phyloP scores from a whole-genome alignment of 768 basidiomycete genomes.

The Leucosporidium creatinivorum region DNA sequence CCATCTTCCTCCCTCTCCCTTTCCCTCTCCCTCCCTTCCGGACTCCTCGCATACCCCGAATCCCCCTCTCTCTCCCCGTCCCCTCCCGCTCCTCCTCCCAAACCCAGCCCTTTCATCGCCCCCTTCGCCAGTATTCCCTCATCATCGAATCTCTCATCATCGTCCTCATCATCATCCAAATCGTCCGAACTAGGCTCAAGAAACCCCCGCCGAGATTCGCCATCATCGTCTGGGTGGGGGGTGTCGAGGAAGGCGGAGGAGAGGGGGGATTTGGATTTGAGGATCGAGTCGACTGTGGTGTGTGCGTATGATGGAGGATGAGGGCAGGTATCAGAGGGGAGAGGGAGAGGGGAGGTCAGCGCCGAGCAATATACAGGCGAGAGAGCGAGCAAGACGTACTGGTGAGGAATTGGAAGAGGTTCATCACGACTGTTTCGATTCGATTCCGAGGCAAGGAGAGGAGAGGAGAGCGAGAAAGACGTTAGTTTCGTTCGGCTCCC shows the following conservation, averaged over 20 bases:
- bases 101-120: neutral
- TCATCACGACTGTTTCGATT: conserved; percentile 39
- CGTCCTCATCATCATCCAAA: neutral
- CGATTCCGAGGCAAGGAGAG: neutral
- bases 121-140: neutral
- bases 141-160: neutral
- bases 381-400: conserved; percentile 60
- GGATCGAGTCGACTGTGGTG: conserved; percentile 29
- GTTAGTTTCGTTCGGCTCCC: neutral
- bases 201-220: conserved; percentile 24
- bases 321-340: no score
- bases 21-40: no score
- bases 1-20: no score
- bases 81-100: no score
- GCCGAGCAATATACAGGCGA: no score
- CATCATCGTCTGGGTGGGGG: conserved; percentile 3
- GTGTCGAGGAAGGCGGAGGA: neutral
- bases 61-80: no score
- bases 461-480: neutral
- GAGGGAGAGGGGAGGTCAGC: neutral
- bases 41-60: no score
- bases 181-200: conserved; percentile 17
- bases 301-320: no score
- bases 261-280: conserved; percentile 10
- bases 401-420: conserved; percentile 82